Percentiles rank a stretch among this genome's conserved stretches.
phyloP scores from a whole-genome alignment of 495 filamentous ascomycete species.

The Cercophora newfieldiana region DNA sequence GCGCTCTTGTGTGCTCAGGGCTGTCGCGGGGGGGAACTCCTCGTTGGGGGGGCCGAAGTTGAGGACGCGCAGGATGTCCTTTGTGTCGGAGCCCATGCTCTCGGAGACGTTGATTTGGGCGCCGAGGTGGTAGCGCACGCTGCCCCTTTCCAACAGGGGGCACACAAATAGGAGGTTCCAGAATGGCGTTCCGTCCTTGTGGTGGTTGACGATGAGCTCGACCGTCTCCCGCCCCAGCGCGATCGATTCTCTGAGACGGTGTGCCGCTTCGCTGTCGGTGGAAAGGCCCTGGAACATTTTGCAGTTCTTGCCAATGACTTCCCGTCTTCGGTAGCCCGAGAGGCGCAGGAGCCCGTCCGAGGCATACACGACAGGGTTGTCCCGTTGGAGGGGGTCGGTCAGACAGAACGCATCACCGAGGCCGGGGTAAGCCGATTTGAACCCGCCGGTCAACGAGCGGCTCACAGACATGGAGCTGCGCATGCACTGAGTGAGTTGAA shows the following conservation, averaged over 20 bases:
- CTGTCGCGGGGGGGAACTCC: background rate
- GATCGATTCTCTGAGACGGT: conserved; percentile 45
- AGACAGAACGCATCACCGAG: conserved; percentile 41
- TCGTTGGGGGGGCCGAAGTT: conserved; percentile 26
- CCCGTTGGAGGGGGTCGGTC: conserved; percentile 31
- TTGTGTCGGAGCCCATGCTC: conserved; percentile 45
- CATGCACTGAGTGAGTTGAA: conserved; percentile 34
- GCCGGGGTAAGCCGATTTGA: conserved; percentile 33
- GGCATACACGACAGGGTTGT: conserved; percentile 53
- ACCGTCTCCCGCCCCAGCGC: conserved; percentile 44
- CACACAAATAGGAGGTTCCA: conserved; percentile 58
- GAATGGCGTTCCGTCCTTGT: conserved; percentile 53
- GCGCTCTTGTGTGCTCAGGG: conserved; percentile 8
- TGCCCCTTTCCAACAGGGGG: conserved; percentile 48
- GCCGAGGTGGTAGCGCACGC: conserved; percentile 51
- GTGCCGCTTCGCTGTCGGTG: conserved; percentile 43
- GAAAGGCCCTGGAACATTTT: conserved; percentile 51
- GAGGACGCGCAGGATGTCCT: conserved; percentile 53
- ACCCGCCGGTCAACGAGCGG: conserved; percentile 11
- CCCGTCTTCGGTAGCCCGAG: conserved; percentile 47
- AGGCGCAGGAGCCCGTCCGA: conserved; percentile 54
- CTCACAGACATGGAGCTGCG: conserved; percentile 25
- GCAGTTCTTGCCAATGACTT: conserved; percentile 52
- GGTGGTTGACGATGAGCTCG: conserved; percentile 55
- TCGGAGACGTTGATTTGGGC: conserved; percentile 59